Percentiles rank a stretch among this genome's conserved stretches.
phyloP scores from a whole-genome alignment of 2,329 filamentous ascomycete species.

The Metarhizium robertsii region DNA sequence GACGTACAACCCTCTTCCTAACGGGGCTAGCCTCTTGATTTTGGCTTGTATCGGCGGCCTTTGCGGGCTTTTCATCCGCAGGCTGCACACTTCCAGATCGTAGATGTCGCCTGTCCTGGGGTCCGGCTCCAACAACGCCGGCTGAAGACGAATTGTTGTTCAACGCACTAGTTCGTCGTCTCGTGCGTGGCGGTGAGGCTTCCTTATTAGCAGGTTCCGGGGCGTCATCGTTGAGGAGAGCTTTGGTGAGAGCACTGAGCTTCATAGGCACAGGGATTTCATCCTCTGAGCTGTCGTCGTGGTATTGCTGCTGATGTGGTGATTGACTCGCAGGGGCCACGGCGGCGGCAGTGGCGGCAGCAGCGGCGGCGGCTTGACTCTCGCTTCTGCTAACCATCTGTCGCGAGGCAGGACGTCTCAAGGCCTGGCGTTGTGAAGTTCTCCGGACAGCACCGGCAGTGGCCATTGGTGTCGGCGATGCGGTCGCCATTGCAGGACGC shows the following conservation, averaged over 20 bases:
- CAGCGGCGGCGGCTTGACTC: constrained; percentile 28
- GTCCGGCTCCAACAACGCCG: constrained; percentile 28
- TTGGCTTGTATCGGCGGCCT: constrained; percentile 5
- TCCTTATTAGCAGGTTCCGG: constrained; percentile 32
- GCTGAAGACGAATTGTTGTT: constrained; percentile 15
- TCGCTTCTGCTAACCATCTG: constrained; percentile 35
- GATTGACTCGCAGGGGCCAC: constrained; percentile 21
- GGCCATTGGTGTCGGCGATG: constrained; percentile 47
- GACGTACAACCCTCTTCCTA: constrained; percentile 47
- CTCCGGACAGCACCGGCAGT: constrained; percentile 40
- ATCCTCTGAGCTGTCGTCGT: constrained; percentile 85
- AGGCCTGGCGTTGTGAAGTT: constrained; percentile 46
- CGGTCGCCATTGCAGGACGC: constrained; percentile 34
- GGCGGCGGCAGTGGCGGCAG: constrained; percentile 15
- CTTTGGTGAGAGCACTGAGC: constrained; percentile 86
- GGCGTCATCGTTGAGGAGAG: constrained; percentile 59
- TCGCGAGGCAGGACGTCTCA: constrained; percentile 40
- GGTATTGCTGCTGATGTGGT: constrained; percentile 35
- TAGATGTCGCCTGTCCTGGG: constrained; percentile 35
- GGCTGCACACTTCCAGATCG: constrained; percentile 39
- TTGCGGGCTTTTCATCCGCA: constrained; percentile 12
- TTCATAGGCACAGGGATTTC: constrained; percentile 88
- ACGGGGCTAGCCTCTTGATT: constrained; percentile 43
- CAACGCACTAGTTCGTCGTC: constrained; percentile 39
- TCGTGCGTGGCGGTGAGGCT: constrained; percentile 36